phyloP scores from a whole-genome alignment of 495 filamentous ascomycete genomes.

The Halenospora varia region DNA sequence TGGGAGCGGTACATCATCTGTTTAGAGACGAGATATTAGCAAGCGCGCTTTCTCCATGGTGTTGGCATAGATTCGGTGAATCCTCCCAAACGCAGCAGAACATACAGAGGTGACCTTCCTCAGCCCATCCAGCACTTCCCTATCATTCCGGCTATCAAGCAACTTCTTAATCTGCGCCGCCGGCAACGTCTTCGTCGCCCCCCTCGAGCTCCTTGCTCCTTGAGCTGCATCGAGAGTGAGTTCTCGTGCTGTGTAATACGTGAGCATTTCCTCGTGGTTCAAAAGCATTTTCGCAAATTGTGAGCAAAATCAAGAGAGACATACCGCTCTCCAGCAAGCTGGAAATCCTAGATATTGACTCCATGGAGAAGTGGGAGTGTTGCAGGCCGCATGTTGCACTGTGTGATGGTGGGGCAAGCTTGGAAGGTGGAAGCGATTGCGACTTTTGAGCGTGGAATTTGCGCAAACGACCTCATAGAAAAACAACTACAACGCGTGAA shows the following conservation, averaged over 20 bases:
- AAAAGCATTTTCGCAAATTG: neutral
- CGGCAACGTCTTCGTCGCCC: constrained; percentile 40
- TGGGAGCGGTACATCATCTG: constrained; percentile 92
- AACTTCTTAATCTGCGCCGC: constrained; percentile 81
- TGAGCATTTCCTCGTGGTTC: neutral
- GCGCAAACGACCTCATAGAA: neutral
- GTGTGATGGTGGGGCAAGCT: neutral
- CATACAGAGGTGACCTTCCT: constrained; percentile 84
- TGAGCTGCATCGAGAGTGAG: constrained; percentile 95
- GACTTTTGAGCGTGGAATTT: neutral
- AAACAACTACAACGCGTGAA: neutral
- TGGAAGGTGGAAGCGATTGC: constrained; percentile 22
- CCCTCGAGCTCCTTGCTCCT: constrained; percentile 55
- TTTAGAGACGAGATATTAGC: neutral
- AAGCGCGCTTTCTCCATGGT: neutral
- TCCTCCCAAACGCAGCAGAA: constrained; percentile 2
- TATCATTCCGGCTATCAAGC: constrained; percentile 88
- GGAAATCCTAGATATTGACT: constrained; percentile 94
- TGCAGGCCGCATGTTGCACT: constrained; percentile 14
- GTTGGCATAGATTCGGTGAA: too few relatives aligned
- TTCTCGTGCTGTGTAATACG: constrained; percentile 66
- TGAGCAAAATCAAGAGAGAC: constrained; percentile 11
- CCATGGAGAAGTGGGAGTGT: constrained; percentile 51
- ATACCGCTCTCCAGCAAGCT: constrained; percentile 88
- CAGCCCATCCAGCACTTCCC: constrained; percentile 88